Conservation (phyloP, 1,284 basidiomycete genomes). For the Cystobasidium sp. region DNA sequence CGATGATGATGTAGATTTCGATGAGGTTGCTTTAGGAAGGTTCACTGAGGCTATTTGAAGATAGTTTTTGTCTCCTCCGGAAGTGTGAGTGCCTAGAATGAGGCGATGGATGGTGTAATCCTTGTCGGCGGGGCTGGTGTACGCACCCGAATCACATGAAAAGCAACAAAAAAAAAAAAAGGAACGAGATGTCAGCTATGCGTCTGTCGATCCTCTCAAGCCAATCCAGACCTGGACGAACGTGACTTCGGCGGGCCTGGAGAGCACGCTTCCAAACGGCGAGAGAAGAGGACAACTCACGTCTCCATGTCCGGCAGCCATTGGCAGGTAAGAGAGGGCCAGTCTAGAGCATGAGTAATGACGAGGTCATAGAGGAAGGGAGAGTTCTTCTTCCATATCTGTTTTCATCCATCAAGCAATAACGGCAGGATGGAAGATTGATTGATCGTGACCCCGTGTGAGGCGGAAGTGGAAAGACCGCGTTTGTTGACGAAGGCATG, state of each 20-base stretch:
- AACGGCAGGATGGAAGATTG: too few species aligned
- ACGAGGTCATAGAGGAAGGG: conserved; percentile 85
- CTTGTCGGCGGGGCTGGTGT: conserved; percentile 75
- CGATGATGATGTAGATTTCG: not conserved
- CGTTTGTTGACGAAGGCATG: not conserved
- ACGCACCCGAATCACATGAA: too few species aligned
- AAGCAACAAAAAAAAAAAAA: not conserved
- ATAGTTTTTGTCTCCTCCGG: conserved; percentile 91
- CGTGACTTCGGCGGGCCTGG: conserved; percentile 1
- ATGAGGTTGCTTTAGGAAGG: conserved; percentile 69
- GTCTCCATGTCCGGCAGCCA: conserved; percentile 98
- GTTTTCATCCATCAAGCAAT: not conserved
- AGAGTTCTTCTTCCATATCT: conserved; percentile 86
- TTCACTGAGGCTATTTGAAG: conserved; percentile 94
- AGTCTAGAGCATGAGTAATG: conserved; percentile 95
- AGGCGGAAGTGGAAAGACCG: not conserved
- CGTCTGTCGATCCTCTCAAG: not conserved
- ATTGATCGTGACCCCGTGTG: too few species aligned
- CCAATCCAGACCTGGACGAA: not conserved
- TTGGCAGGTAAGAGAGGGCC: conserved; percentile 97
- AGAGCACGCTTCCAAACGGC: not conserved
- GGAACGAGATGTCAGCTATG: not conserved
- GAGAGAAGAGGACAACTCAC: conserved; percentile 61
- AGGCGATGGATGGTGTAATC: conserved; percentile 91
- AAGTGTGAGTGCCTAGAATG: conserved; percentile 96